A percentile compares a stretch with the other conserved stretches of the same genome.
Conservation (phyloP, 2,329 filamentous ascomycete species). For the Neofusicoccum parvum region DNA sequence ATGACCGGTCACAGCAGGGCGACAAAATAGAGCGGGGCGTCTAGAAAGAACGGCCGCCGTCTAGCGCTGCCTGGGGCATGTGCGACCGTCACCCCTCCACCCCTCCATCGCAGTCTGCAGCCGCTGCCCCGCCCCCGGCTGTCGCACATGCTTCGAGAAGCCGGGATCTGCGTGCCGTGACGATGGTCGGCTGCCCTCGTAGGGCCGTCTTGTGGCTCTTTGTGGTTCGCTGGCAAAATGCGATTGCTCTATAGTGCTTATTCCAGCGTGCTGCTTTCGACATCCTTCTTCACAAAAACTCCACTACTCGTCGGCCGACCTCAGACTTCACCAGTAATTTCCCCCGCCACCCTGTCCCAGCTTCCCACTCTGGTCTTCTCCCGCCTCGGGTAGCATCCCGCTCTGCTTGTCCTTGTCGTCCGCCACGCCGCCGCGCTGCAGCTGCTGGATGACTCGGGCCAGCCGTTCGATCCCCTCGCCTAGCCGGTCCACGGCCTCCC, state of each 20-base stretch:
- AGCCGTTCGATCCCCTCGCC: constrained; percentile 69
- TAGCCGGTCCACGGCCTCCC: constrained; percentile 68
- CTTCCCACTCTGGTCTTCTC: constrained; percentile 11
- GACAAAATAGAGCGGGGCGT: not conserved
- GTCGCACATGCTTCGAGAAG: constrained; percentile 20
- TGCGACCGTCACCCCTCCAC: constrained; percentile 1
- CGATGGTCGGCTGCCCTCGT: not conserved
- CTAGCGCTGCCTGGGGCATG: not conserved
- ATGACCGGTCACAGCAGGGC: constrained; percentile 1
- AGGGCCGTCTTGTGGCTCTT: not conserved
- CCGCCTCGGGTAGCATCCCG: constrained; percentile 23
- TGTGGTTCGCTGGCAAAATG: constrained; percentile 15
- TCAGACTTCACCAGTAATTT: constrained; percentile 35
- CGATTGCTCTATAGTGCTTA: constrained; percentile 11
- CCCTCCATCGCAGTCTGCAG: not conserved
- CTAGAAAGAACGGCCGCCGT: not conserved
- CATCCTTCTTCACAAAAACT: constrained; percentile 16
- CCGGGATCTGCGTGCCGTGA: constrained; percentile 7
- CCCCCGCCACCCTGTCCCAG: constrained; percentile 21
- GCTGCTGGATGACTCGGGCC: constrained; percentile 49
- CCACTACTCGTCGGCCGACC: not conserved
- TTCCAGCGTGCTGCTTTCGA: constrained; percentile 19
- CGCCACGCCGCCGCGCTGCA: constrained; percentile 32
- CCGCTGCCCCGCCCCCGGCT: constrained; percentile 7
- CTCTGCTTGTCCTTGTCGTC: constrained; percentile 16